Evolutionary conservation across 2,329 filamentous ascomycete species (phyloP), one percentile per base, ranked within the genome.

Genomic region (Aplosporella prunicola): DNA sequence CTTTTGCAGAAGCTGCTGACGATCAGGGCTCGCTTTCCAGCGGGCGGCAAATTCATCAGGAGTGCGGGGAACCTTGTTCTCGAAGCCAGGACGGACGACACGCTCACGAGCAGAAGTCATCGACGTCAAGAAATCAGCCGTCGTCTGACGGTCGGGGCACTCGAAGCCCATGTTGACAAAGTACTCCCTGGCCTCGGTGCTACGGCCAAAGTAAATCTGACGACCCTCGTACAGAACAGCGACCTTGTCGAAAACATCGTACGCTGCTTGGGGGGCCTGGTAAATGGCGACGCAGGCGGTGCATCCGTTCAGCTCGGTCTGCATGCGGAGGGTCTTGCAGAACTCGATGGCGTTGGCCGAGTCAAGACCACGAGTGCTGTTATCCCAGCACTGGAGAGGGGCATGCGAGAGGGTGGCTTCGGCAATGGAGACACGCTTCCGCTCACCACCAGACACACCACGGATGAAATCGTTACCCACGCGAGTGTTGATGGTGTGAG

Each of bases 351-450:
- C 78, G 55, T 80, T 82, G 55, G 77, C 78, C 11, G 71, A 77
- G 58, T 82, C 78, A 15, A 82, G 64, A 55, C 78, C 78, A 57
- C 78, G 69, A 14, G 78, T 82, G 25, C 70, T 76, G 63, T 82
- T 82, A 50, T 82, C 82, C 81, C 82, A 87, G 44, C 76, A 78
- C 51, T 80, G 75, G 1, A 72, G 52, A 0, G 66, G 66, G 0
- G 69, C 68, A 13, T 66, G 66, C 2, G 76, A 74, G 3, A 83
- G 62, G 43, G 78, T 68, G 49, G 80, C 81, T 60, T 88, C 82
- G 1, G 79, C 80, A 43, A 87, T 83, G 20, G 75, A 79, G 15
- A 88, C 82, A 50, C 83, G 74, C 61, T 88, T 85, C 56, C 75
- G 67, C 65, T 83, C 78, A 50, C 80, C 80, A 49, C 80, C 80